A percentile compares a stretch with the other conserved stretches of the same genome.
phyloP scores from a whole-genome alignment of 495 filamentous ascomycete genomes.

The Echria macrotheca region DNA sequence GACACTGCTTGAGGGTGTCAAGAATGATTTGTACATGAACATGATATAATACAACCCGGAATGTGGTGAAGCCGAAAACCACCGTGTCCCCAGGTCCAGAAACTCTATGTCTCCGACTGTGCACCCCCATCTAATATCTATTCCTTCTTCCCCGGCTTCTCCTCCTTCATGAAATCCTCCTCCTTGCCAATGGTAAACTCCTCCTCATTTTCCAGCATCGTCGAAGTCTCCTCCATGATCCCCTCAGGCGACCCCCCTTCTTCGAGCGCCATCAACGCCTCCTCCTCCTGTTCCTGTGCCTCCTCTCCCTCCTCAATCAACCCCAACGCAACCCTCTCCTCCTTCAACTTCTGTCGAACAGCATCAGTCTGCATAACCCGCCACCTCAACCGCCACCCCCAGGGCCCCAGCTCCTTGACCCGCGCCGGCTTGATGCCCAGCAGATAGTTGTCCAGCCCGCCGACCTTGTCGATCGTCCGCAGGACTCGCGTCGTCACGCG shows the following conservation, averaged over 20 bases:
- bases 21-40: no score
- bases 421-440: slow-evolving; percentile 65
- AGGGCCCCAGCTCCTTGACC: slow-evolving; percentile 77
- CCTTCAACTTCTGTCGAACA: slow-evolving; percentile 54
- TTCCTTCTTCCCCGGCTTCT: neutral
- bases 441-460: slow-evolving; percentile 87
- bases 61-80: no score
- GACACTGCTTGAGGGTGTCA: no score
- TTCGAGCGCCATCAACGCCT: slow-evolving; percentile 12
- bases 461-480: slow-evolving; percentile 79
- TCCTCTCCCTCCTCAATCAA: slow-evolving; percentile 36
- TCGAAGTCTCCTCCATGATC: slow-evolving; percentile 34
- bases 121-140: neutral
- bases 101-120: neutral
- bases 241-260: slow-evolving; percentile 12
- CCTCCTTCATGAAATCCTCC: slow-evolving; percentile 25
- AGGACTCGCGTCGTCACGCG: slow-evolving; percentile 72
- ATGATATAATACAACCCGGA: no score
- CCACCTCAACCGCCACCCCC: slow-evolving; percentile 85
- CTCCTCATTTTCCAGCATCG: slow-evolving; percentile 31
- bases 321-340: slow-evolving; percentile 44
- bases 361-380: slow-evolving; percentile 68
- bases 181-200: slow-evolving; percentile 39
- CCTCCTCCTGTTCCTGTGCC: slow-evolving; percentile 31
- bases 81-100: no score